phyloP scores from a whole-genome alignment of 2,329 filamentous ascomycete genomes.

The Clonostachys rosea region DNA sequence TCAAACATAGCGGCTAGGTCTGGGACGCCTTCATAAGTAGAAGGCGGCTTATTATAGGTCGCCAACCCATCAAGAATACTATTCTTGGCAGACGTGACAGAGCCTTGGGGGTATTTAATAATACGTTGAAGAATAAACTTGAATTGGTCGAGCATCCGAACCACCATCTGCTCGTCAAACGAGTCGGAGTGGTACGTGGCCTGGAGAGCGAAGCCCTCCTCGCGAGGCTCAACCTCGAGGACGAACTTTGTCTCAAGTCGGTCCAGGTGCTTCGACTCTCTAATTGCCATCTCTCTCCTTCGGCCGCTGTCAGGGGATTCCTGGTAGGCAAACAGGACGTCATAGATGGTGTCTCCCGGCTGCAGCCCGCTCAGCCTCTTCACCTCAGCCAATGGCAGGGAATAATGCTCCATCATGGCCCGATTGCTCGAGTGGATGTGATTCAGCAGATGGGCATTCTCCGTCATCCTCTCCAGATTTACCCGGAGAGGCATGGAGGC shows the following conservation, averaged over 20 bases:
- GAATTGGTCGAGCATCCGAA: conserved; percentile 57
- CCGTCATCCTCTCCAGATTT: conserved; percentile 45
- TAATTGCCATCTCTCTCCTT: conserved; percentile 28
- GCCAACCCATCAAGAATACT: conserved; percentile 34
- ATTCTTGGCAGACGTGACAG: conserved; percentile 5
- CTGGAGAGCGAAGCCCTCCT: conserved; percentile 32
- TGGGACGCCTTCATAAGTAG: conserved; percentile 21
- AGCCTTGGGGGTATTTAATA: conserved; percentile 12
- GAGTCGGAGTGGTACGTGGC: conserved; percentile 40
- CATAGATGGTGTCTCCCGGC: conserved; percentile 60
- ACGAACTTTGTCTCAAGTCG: conserved; percentile 72
- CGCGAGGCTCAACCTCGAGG: conserved; percentile 67
- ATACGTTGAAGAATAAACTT: conserved; percentile 37
- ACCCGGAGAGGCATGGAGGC: conserved; percentile 69
- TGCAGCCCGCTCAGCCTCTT: conserved; percentile 52
- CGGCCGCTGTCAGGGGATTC: conserved; percentile 52
- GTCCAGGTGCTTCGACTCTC: conserved; percentile 59
- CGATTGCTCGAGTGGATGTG: conserved; percentile 63
- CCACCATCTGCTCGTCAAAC: conserved; percentile 51
- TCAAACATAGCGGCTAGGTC: conserved; percentile 53
- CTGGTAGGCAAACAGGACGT: conserved; percentile 81
- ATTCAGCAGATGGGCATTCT: conserved; percentile 55
- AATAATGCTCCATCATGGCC: conserved; percentile 57
- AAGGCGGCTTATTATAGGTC: conserved; percentile 35
- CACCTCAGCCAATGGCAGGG: conserved; percentile 64